Evolutionary conservation across 345 rosid genomes (phyloP).

Genomic region (Eucalyptus victrix): DNA sequence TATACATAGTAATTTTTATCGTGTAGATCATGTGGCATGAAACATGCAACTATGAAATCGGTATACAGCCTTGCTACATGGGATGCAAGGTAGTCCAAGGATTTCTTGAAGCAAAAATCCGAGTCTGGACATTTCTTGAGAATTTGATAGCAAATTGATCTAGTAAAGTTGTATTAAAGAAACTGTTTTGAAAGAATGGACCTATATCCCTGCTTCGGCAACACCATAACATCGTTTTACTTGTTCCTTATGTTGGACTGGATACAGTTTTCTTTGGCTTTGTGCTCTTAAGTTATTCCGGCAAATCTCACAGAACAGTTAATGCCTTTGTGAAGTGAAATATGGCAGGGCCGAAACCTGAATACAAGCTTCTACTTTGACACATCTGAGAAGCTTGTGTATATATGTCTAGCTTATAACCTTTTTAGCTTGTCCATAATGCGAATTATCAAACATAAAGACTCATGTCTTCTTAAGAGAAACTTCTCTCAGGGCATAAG

Average conservation of each 20-base stretch:
- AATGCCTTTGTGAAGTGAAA: background rate
- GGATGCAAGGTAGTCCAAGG: background rate
- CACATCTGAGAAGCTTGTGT: background rate
- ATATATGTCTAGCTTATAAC: background rate
- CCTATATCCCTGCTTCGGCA: background rate
- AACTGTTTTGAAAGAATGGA: background rate
- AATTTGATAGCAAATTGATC: background rate
- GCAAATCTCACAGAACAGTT: background rate
- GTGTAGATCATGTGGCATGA: background rate
- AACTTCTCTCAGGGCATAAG: background rate
- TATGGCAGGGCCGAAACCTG: background rate
- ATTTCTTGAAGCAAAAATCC: background rate
- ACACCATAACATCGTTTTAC: background rate
- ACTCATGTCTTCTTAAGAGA: background rate
- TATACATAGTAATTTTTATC: background rate
- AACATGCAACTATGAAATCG: background rate
- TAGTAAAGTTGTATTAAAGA: background rate
- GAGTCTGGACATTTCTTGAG: background rate
- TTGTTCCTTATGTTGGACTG: background rate
- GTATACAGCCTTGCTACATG: background rate
- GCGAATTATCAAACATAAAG: background rate
- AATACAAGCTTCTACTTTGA: background rate
- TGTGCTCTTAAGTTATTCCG: background rate
- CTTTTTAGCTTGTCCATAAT: background rate
- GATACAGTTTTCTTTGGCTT: background rate